Percentiles rank a stretch among this genome's conserved stretches.
Evolutionary conservation across 768 basidiomycete species (phyloP).

Genomic region (Auriscalpium microsporum): DNA sequence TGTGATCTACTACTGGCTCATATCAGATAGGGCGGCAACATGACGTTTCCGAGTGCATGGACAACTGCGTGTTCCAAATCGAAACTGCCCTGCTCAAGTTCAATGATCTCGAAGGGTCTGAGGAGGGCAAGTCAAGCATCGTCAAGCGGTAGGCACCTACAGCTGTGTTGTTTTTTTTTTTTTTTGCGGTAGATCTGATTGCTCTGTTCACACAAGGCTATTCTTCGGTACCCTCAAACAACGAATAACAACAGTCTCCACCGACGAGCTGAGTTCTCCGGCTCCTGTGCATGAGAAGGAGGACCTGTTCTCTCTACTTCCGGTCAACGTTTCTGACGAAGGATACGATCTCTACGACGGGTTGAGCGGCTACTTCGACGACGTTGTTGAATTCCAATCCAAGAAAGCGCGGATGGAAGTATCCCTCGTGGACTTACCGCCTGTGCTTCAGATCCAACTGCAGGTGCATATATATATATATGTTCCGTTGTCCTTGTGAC

Average conservation of each 20-base stretch:
- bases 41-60: constrained; percentile 98
- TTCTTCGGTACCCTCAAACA: constrained; percentile 89
- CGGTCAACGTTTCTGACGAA: constrained; percentile 86
- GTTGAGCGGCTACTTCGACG: constrained; percentile 84
- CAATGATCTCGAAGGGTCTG: constrained; percentile 37
- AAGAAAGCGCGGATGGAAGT: constrained; percentile 85
- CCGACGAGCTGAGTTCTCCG: constrained; percentile 28
- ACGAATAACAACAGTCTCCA: constrained; percentile 32
- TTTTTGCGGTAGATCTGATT: no score
- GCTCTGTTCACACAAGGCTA: constrained; percentile 30
- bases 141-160: constrained; percentile 64
- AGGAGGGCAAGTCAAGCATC: constrained; percentile 60
- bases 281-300: constrained; percentile 69
- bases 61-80: constrained; percentile 98
- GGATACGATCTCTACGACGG: constrained; percentile 93
- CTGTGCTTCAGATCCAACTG: constrained; percentile 88
- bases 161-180: no score
- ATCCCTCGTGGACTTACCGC: constrained; percentile 77
- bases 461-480: constrained; percentile 47
- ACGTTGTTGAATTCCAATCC: constrained; percentile 80
- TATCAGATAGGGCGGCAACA: constrained; percentile 73
- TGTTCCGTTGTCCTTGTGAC: background rate
- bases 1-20: no score
- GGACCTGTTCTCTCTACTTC: constrained; percentile 88
- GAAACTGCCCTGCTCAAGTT: constrained; percentile 85